These are phyloP conservation scores for Microthlaspi erraticum DNA, from an alignment of 345 rosid species.

Conservation along the genomic window DNA sequence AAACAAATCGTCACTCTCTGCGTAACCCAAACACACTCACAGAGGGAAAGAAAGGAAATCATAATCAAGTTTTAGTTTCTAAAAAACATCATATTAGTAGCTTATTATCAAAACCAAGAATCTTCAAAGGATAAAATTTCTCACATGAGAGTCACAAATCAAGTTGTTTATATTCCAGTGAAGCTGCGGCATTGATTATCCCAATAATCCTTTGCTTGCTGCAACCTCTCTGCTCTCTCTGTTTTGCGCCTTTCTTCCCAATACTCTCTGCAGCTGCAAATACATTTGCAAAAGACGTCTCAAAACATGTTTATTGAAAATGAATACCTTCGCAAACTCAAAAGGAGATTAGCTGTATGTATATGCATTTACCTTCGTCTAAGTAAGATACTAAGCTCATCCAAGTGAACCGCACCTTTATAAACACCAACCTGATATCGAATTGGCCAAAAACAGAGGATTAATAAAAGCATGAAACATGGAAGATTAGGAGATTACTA, in stretches of 20 bases:
- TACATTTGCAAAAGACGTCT: neutral
- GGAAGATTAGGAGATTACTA: neutral
- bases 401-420: slow-evolving; percentile 77
- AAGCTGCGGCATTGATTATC: slow-evolving; percentile 75
- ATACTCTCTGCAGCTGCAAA: slow-evolving; percentile 66
- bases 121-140: neutral
- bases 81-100: neutral
- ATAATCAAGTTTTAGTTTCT: neutral
- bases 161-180: slow-evolving; percentile 55
- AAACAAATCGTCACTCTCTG: slow-evolving; percentile 4
- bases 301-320: neutral
- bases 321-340: neutral
- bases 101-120: slow-evolving; percentile 25
- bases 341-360: slow-evolving; percentile 6
- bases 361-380: slow-evolving; percentile 59
- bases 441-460: neutral
- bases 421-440: slow-evolving; percentile 61
- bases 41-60: neutral
- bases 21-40: neutral
- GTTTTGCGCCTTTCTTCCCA: slow-evolving; percentile 73
- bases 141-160: slow-evolving; percentile 11
- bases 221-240: slow-evolving; percentile 74
- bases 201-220: slow-evolving; percentile 84
- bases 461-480: slow-evolving; percentile 1
- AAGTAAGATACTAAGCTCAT: slow-evolving; percentile 72